These are phyloP conservation scores for Ambrosia hybrid DNA, from an alignment of 140 eudicot genomes.

Conservation along the genomic window DNA sequence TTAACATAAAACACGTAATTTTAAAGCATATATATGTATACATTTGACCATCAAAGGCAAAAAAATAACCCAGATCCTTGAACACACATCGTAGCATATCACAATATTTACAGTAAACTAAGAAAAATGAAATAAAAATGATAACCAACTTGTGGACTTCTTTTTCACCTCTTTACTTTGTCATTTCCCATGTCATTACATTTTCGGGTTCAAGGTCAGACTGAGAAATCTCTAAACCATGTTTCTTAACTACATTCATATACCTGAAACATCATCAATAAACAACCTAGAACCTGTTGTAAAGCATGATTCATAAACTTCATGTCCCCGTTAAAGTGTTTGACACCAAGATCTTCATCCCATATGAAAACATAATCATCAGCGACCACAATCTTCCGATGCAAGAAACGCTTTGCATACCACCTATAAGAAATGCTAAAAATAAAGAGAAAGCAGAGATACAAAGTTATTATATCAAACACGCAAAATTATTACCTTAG, in stretches of 20 bases:
- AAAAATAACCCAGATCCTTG: no score
- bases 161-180: conserved; percentile 83
- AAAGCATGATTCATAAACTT: no score
- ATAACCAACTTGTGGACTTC: conserved; percentile 92
- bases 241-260: conserved; percentile 66
- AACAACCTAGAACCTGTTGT: neutral
- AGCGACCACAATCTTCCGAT: conserved; percentile 81
- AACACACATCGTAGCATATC: no score
- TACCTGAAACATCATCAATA: conserved; percentile 34
- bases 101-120: no score
- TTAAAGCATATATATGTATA: no score
- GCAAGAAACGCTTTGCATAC: conserved; percentile 83
- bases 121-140: no score
- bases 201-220: conserved; percentile 95
- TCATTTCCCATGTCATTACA: conserved; percentile 96
- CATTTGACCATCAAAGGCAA: no score
- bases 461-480: no score
- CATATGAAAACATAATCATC: conserved; percentile 81
- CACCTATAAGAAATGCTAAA: conserved; percentile 59
- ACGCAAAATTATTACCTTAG: no score
- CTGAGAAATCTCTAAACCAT: conserved; percentile 88
- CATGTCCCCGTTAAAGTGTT: conserved; percentile 65
- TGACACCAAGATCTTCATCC: conserved; percentile 90
- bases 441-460: no score
- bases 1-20: no score